Base-by-base conservation (phyloP, 371 early-diverging fungal genomes). In the Coemansia sp. region DNA sequence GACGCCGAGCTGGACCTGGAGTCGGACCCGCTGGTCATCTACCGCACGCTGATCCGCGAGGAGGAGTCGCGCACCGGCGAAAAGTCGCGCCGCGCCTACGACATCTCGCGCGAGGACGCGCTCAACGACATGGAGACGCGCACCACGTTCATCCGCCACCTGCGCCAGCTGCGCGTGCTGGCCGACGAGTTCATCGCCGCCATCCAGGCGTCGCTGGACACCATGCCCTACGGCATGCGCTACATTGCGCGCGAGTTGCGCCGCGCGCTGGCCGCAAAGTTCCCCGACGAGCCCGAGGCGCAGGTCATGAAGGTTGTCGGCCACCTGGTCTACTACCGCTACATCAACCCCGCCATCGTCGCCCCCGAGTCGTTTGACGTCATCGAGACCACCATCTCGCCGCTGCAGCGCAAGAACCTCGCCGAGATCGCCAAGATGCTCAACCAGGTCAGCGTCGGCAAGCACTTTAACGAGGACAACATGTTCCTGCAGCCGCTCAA, bases 361-460 rank as follows among this genome's bases (percentile, higher is more conserved):
- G 95, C 97, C 3, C 99, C 99, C 16, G 98, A 97, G 73, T 88
- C 90, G 13, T 95, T 94, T 69, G 96, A 96, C 76, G 94, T 99
- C 42, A 92, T 96, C 62, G 93, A 95, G 41, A 83, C 84, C 10
- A 83, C 84, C 30, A 87, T 98, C 42, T 87, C 85, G 56, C 93
- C 91, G 1, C 80, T 87, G 57, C 95, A 97, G 79, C 88, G 97
- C 65, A 95, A 94, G 79, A 97, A 97, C 77, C 81, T 98, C 62
- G 95, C 94, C 0, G 96, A 96, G 85, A 86, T 96, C 42, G 88
- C 93, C 49, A 96, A 95, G 80, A 90, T 92, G 85, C 84, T 99
- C 7, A 91, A 94, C 65, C 89, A 93, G 67, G 90, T 98, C 45
- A 90, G 93, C 6, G 90, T 90, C 45, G 92, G 90, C 60, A 87